These are phyloP conservation scores for Rauvolfia tetraphylla DNA, from an alignment of 257 asterid genomes.

Conservation along the genomic window DNA sequence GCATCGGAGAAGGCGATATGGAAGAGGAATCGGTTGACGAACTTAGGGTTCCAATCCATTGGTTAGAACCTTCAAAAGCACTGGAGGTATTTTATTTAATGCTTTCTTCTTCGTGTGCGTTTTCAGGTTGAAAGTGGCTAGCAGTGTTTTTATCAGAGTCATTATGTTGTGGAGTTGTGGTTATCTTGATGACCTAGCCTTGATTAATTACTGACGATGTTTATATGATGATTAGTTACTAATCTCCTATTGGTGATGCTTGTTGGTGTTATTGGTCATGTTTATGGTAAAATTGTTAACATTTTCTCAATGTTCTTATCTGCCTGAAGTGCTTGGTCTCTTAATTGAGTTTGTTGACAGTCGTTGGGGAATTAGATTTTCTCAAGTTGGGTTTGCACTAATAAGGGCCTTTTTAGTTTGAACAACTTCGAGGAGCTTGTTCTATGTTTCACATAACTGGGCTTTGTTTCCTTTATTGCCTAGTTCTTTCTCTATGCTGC, in stretches of 20 bases:
- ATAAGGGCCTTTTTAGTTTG: neutral
- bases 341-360: neutral
- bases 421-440: neutral
- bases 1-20: constrained; percentile 29
- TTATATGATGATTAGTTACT: neutral
- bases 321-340: neutral
- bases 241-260: neutral
- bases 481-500: neutral
- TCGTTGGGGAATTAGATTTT: neutral
- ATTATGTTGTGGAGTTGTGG: neutral
- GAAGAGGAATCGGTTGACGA: constrained; percentile 40
- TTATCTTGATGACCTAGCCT: neutral
- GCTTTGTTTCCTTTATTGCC: neutral
- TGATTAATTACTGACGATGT: neutral
- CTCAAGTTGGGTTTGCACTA: neutral
- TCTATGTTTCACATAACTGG: neutral
- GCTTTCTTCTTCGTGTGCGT: neutral
- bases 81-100: constrained; percentile 37
- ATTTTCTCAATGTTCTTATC: neutral
- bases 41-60: constrained; percentile 66
- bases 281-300: neutral
- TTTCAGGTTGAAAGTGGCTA: neutral
- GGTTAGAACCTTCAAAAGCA: constrained; percentile 75
- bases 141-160: too few species aligned
- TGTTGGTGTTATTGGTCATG: neutral